Conservation (phyloP, 768 basidiomycete genomes). For the Tricholoma hemisulphureum region DNA sequence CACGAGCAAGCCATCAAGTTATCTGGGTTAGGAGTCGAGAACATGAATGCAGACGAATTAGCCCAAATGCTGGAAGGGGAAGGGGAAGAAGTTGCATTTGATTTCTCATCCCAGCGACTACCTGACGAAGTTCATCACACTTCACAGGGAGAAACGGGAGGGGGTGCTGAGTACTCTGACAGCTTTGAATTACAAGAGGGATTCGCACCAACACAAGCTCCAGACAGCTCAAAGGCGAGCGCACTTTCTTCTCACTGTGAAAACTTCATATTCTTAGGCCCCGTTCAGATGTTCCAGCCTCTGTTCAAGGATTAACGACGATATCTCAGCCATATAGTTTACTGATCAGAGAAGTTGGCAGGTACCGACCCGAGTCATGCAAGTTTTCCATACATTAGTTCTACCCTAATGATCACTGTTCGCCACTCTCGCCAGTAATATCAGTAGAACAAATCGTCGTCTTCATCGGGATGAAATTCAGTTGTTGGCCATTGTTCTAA, state of each 20-base stretch:
- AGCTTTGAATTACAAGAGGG: conserved; percentile 35
- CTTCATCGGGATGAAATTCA: conserved; percentile 25
- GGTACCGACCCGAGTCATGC: too few relatives aligned
- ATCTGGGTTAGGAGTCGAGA: conserved; percentile 66
- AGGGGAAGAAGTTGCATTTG: conserved; percentile 52
- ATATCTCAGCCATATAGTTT: neutral
- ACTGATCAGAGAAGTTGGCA: neutral
- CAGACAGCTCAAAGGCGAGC: conserved; percentile 34
- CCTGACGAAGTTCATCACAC: conserved; percentile 4
- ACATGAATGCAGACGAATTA: conserved; percentile 63
- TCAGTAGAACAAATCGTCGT: conserved; percentile 27
- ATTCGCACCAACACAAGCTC: conserved; percentile 41
- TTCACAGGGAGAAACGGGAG: conserved; percentile 11
- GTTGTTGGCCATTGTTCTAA: conserved; percentile 32
- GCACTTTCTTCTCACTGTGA: neutral
- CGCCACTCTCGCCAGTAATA: neutral
- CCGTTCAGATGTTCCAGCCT: conserved; percentile 42
- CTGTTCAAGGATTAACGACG: conserved; percentile 47
- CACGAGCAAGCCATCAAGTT: conserved; percentile 52
- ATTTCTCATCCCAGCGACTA: conserved; percentile 29
- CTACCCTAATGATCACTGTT: neutral
- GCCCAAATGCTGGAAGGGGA: conserved; percentile 59
- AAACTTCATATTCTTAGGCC: neutral
- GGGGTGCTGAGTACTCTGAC: conserved; percentile 24
- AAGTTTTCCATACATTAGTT: neutral